Evolutionary conservation across 1,284 basidiomycete species (phyloP).

Genomic region (Malassezia nana): DNA sequence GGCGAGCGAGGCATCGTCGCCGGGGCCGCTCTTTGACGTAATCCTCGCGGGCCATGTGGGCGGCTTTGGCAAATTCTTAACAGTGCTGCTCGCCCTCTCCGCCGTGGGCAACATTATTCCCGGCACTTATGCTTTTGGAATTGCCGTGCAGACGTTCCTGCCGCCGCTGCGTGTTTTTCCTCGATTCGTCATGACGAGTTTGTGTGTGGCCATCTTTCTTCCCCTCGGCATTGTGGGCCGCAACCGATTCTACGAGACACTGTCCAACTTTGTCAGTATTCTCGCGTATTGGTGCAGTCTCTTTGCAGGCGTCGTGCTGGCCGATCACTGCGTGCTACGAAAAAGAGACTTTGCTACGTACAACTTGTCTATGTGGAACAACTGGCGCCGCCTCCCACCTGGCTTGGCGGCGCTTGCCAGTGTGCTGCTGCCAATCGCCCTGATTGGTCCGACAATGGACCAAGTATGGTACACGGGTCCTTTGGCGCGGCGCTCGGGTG

Average conservation of each 20-base stretch:
- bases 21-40: slow-evolving; percentile 65
- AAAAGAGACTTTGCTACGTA: slow-evolving; percentile 52
- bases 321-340: slow-evolving; percentile 58
- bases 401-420: slow-evolving; percentile 53
- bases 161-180: slow-evolving; percentile 69
- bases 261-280: slow-evolving; percentile 54
- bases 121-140: slow-evolving; percentile 53
- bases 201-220: slow-evolving; percentile 65
- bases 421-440: slow-evolving; percentile 26
- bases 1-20: slow-evolving; percentile 22
- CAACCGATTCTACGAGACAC: slow-evolving; percentile 57
- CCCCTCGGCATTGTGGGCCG: slow-evolving; percentile 59
- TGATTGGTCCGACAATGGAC: slow-evolving; percentile 40
- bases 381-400: slow-evolving; percentile 53
- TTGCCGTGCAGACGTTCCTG: slow-evolving; percentile 51
- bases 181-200: slow-evolving; percentile 71
- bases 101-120: slow-evolving; percentile 70
- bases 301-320: slow-evolving; percentile 56
- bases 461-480: slow-evolving; percentile 43
- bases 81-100: slow-evolving; percentile 64
- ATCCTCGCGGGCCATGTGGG: slow-evolving; percentile 60
- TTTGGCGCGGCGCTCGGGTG: slow-evolving; percentile 35
- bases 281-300: slow-evolving; percentile 60
- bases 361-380: slow-evolving; percentile 56
- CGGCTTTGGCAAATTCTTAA: slow-evolving; percentile 72